phyloP scores from a whole-genome alignment of 805 yeast genomes.

The Sugiyamaella chiloensis region DNA sequence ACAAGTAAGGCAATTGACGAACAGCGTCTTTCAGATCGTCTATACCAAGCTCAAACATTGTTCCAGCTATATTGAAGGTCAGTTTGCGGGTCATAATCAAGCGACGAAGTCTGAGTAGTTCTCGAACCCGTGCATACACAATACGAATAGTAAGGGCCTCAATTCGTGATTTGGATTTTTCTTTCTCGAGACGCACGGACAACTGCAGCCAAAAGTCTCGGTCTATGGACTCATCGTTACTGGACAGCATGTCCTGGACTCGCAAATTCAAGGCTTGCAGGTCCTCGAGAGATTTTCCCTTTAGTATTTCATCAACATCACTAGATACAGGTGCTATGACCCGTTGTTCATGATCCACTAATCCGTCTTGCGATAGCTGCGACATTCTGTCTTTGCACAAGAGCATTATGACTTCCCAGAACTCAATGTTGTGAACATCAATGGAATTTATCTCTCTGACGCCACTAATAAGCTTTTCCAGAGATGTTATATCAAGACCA shows the following conservation, averaged over 20 bases:
- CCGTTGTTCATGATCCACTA: constrained; percentile 7
- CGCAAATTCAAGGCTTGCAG: constrained; percentile 24
- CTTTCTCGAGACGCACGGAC: constrained; percentile 20
- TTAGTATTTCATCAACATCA: constrained; percentile 30
- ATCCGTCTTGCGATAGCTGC: not conserved
- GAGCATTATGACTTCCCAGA: constrained; percentile 23
- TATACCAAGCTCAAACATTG: not conserved
- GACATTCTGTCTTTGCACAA: constrained; percentile 16
- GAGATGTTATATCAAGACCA: constrained; percentile 15
- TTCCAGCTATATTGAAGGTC: not conserved
- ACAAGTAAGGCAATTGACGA: not conserved
- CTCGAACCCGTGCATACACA: not conserved
- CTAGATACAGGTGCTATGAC: constrained; percentile 22
- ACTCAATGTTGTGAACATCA: constrained; percentile 18
- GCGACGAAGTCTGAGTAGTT: not conserved
- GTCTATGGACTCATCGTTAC: constrained; percentile 22
- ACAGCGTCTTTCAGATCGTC: not conserved
- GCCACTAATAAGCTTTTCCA: constrained; percentile 16
- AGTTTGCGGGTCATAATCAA: not conserved
- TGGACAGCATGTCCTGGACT: constrained; percentile 21
- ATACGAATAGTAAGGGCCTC: not conserved
- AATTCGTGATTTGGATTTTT: not conserved
- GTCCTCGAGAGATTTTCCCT: constrained; percentile 27
- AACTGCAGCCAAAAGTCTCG: constrained; percentile 31
- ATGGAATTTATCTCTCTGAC: constrained; percentile 15